Conservation (phyloP, 352 stramenopile genomes). For the Pythium biforme region DNA sequence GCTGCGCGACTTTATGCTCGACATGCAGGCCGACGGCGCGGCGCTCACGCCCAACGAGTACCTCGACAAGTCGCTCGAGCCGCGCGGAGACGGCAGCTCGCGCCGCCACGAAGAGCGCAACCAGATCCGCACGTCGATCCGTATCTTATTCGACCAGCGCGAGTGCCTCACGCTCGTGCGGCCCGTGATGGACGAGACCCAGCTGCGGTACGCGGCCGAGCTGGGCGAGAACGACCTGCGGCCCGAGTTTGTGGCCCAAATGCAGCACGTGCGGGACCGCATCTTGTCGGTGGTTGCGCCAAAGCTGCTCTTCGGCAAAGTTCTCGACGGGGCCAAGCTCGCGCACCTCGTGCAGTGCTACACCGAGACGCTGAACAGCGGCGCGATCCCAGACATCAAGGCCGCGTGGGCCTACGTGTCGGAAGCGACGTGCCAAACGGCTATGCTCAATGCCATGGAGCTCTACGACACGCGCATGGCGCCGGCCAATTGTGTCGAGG, state of each 20-base stretch:
- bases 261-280: conserved; percentile 48
- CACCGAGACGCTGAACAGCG: conserved; percentile 76
- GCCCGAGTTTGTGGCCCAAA: conserved; percentile 77
- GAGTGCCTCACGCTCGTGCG: conserved; percentile 80
- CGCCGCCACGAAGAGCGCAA: conserved; percentile 71
- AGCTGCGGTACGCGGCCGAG: conserved; percentile 57
- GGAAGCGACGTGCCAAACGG: conserved; percentile 70
- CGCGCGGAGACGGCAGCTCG: conserved; percentile 34
- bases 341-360: conserved; percentile 66
- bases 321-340: conserved; percentile 61
- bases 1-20: conserved; percentile 79
- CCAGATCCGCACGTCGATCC: conserved; percentile 58
- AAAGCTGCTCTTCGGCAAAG: conserved; percentile 70
- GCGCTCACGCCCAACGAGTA: conserved; percentile 69
- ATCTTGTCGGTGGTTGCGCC: conserved; percentile 50
- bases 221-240: conserved; percentile 55
- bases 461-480: conserved; percentile 59
- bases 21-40: conserved; percentile 67
- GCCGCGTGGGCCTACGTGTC: conserved; percentile 82
- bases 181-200: conserved; percentile 63
- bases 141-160: conserved; percentile 65
- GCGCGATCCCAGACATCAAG: conserved; percentile 77
- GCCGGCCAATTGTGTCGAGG: conserved; percentile 25
- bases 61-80: conserved; percentile 71
- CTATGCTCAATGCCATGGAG: conserved; percentile 48